Conservation (phyloP, 768 basidiomycete genomes). For the Wakefieldia striispora region DNA sequence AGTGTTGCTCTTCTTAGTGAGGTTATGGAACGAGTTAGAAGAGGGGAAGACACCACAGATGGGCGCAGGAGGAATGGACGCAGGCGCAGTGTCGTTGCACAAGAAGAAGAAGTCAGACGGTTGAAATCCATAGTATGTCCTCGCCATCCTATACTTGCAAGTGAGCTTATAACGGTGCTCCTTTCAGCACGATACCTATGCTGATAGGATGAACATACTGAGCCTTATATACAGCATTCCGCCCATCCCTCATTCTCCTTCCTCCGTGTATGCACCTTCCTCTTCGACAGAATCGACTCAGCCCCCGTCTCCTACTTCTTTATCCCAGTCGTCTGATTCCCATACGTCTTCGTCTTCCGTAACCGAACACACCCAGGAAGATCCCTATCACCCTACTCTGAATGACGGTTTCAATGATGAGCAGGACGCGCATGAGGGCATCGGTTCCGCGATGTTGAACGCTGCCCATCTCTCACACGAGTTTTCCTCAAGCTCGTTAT, state of each 20-base stretch:
- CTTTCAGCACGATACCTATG: constrained; percentile 87
- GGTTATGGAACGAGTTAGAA: constrained; percentile 88
- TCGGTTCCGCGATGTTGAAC: constrained; percentile 46
- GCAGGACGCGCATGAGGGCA: constrained; percentile 40
- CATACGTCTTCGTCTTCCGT: constrained; percentile 48
- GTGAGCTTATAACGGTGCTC: constrained; percentile 14
- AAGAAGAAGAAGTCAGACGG: constrained; percentile 85
- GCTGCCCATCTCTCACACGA: constrained; percentile 30
- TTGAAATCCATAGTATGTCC: constrained; percentile 84
- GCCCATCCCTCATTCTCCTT: constrained; percentile 63
- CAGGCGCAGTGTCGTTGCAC: constrained; percentile 80
- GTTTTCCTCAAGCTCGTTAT: constrained; percentile 22
- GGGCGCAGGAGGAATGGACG: constrained; percentile 57
- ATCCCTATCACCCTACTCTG: constrained; percentile 22
- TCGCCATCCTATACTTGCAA: constrained; percentile 9
- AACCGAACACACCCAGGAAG: constrained; percentile 39
- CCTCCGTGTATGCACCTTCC: constrained; percentile 46
- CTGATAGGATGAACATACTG: constrained; percentile 90
- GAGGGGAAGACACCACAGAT: constrained; percentile 80
- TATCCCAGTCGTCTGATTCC: constrained; percentile 45
- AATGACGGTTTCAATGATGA: constrained; percentile 28
- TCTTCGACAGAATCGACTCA: constrained; percentile 38
- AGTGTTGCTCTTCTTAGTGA: constrained; percentile 85
- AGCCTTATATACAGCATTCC: constrained; percentile 88
- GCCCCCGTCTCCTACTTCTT: constrained; percentile 35